Evolutionary conservation across 768 basidiomycete genomes (phyloP).

Genomic region (Phylloporus arenicola): DNA sequence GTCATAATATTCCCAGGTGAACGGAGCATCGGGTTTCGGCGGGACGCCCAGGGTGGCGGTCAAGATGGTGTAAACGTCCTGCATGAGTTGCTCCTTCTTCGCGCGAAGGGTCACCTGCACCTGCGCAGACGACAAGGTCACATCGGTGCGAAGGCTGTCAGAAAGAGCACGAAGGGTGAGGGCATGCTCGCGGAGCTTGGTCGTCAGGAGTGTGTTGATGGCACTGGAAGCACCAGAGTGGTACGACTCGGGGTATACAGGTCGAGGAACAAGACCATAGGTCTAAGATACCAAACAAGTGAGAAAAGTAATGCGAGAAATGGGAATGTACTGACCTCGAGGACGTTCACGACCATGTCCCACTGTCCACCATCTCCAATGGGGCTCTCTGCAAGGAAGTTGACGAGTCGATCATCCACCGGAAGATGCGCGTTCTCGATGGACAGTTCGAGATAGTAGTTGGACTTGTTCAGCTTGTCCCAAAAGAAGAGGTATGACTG

Average conservation of each 20-base stretch:
- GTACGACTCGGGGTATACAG: conserved; percentile 76
- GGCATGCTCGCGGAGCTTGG: conserved; percentile 88
- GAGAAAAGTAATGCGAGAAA: conserved; percentile 13
- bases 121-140: conserved; percentile 40
- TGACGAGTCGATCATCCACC: conserved; percentile 78
- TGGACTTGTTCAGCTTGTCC: conserved; percentile 90
- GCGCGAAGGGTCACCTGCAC: conserved; percentile 55
- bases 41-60: conserved; percentile 84
- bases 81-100: conserved; percentile 82
- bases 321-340: conserved; percentile 41
- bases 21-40: conserved; percentile 61
- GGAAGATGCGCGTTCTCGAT: conserved; percentile 78
- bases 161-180: conserved; percentile 69
- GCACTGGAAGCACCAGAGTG: conserved; percentile 72
- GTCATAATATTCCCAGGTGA: conserved; percentile 89
- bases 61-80: conserved; percentile 80
- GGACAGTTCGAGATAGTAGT: conserved; percentile 84
- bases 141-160: conserved; percentile 45
- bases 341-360: conserved; percentile 80
- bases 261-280: conserved; percentile 85
- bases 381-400: conserved; percentile 67
- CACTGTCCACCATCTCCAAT: conserved; percentile 92
- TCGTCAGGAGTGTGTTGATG: conserved; percentile 76
- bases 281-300: conserved; percentile 35
- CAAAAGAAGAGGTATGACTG: conserved; percentile 92